phyloP scores from a whole-genome alignment of 2,329 filamentous ascomycete genomes.

The Colletotrichum incanum region DNA sequence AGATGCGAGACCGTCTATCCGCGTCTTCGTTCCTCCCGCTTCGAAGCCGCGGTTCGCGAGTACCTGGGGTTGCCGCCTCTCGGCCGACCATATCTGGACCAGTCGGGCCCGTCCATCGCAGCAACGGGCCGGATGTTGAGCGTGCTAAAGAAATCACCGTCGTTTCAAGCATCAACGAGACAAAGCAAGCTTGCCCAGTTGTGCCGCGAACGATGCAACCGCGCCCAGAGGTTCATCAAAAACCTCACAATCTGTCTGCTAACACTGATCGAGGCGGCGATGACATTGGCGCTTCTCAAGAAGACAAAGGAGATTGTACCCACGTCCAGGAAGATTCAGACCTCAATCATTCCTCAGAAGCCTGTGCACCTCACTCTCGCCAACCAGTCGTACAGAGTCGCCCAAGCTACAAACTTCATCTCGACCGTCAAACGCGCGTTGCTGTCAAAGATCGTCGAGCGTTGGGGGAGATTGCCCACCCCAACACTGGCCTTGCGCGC shows the following conservation, averaged over 20 bases:
- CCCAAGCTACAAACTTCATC: not conserved
- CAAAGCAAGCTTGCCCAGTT: not conserved
- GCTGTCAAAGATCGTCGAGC: slow-evolving; percentile 22
- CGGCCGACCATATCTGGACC: slow-evolving; percentile 53
- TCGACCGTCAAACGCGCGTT: slow-evolving; percentile 8
- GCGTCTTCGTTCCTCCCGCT: slow-evolving; percentile 32
- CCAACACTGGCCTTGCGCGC: slow-evolving; percentile 1
- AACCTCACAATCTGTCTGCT: not conserved
- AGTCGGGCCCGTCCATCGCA: slow-evolving; percentile 56
- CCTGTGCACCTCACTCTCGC: slow-evolving; percentile 34
- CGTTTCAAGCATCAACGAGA: slow-evolving; percentile 52
- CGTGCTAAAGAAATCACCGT: slow-evolving; percentile 55
- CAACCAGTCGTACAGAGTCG: not conserved
- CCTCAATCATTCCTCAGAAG: not conserved
- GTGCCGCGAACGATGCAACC: not conserved
- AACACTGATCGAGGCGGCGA: not conserved
- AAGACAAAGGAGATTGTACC: not conserved
- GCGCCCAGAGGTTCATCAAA: not conserved
- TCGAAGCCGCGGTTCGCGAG: slow-evolving; percentile 21
- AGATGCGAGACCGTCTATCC: slow-evolving; percentile 38
- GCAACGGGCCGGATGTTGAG: slow-evolving; percentile 53
- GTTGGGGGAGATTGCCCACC: slow-evolving; percentile 31
- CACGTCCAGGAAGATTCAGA: not conserved
- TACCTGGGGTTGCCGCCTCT: not conserved
- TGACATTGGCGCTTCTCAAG: not conserved